phyloP scores from a whole-genome alignment of 306 rosid species.

The Cucurbita argyrosperma region DNA sequence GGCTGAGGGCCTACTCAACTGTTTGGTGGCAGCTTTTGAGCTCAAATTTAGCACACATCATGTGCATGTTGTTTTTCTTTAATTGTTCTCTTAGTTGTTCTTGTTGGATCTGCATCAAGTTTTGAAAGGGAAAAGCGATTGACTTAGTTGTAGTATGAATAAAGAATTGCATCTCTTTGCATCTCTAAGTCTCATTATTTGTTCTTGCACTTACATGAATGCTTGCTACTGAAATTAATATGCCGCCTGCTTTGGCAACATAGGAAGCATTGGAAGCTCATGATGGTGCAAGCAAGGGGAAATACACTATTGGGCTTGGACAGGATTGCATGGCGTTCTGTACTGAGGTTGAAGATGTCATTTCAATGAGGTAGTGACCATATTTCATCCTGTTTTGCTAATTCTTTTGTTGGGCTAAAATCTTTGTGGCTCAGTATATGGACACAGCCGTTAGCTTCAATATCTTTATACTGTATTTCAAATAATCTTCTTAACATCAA shows the following conservation, averaged over 20 bases:
- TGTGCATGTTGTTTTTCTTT: not conserved
- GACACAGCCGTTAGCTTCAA: not conserved
- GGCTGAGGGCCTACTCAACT: not conserved
- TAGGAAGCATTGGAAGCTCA: constrained; percentile 92
- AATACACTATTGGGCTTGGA: constrained; percentile 93
- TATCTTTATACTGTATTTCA: not conserved
- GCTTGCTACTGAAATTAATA: not conserved
- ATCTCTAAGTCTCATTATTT: not conserved
- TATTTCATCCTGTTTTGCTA: constrained; percentile 6
- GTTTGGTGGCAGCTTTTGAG: not conserved
- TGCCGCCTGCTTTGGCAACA: not conserved
- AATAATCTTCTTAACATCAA: constrained; percentile 1
- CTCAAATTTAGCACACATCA: not conserved
- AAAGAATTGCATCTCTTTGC: not conserved
- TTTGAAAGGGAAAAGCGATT: not conserved
- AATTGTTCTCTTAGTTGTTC: not conserved
- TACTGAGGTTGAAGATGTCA: constrained; percentile 84
- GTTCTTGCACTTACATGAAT: not conserved
- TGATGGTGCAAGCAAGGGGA: constrained; percentile 95
- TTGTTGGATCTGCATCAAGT: not conserved
- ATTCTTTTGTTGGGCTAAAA: not conserved
- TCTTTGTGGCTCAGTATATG: not conserved
- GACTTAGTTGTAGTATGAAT: not conserved
- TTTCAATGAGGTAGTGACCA: constrained; percentile 78
- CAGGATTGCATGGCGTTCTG: constrained; percentile 98